These are phyloP conservation scores for Pseudocercospora eumusae DNA, from an alignment of 2,329 filamentous ascomycete species.

Conservation along the genomic window DNA sequence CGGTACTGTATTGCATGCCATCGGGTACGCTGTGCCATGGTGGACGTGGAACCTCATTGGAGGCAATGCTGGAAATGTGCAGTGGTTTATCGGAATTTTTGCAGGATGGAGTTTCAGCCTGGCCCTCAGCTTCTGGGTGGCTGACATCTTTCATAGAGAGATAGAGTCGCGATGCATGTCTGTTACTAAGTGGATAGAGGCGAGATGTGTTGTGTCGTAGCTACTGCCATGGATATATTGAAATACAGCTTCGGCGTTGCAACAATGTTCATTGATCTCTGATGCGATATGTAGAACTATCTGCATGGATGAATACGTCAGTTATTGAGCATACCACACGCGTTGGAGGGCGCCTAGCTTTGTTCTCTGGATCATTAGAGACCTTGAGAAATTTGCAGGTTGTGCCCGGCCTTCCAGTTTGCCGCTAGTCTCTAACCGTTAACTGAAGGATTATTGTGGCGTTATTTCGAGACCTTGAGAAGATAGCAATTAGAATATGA, in stretches of 20 bases:
- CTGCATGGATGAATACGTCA: conserved; percentile 6
- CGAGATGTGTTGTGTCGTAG: neutral
- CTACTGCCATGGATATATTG: too few relatives aligned
- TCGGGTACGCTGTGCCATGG: neutral
- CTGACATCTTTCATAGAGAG: neutral
- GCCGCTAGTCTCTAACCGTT: too few relatives aligned
- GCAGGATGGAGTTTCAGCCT: neutral
- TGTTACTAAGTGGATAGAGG: neutral
- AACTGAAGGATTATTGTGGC: too few relatives aligned
- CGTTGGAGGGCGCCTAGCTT: neutral
- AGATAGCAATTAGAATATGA: too few relatives aligned
- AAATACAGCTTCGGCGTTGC: too few relatives aligned
- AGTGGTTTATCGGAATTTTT: neutral
- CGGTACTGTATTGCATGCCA: neutral
- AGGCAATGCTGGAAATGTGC: neutral
- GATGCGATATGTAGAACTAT: conserved; percentile 33
- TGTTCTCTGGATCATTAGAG: neutral
- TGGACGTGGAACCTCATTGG: neutral
- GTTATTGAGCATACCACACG: too few relatives aligned
- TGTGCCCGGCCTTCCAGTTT: too few relatives aligned
- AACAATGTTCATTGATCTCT: too few relatives aligned
- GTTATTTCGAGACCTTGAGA: too few relatives aligned
- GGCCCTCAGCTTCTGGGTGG: neutral
- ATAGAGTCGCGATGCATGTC: neutral
- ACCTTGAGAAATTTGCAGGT: too few relatives aligned